Conservation (phyloP, 805 yeast genomes). For the Metschnikowia shivogae region DNA sequence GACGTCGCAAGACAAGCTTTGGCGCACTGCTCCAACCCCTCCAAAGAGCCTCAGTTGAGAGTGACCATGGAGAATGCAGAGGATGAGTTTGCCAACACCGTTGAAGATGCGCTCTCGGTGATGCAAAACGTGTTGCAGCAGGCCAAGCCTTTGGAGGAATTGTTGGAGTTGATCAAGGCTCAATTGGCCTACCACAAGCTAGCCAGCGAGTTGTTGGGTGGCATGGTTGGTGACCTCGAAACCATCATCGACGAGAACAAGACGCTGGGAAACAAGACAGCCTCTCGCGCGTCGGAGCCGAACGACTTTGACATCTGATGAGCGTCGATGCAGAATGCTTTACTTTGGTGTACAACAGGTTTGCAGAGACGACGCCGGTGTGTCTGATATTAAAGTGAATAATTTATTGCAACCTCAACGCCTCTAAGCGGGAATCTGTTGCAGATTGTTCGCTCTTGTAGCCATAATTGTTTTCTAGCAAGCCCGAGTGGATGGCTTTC, state of each 20-base stretch:
- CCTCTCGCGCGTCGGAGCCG: constrained; percentile 14
- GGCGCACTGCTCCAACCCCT: constrained; percentile 37
- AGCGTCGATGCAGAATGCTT: background rate
- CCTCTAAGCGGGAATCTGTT: constrained; percentile 16
- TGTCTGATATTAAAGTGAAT: background rate
- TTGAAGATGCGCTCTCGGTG: constrained; percentile 78
- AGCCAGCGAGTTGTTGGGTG: constrained; percentile 63
- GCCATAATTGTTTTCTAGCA: constrained; percentile 48
- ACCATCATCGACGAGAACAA: constrained; percentile 49
- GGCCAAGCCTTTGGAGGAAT: constrained; percentile 62
- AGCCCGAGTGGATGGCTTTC: constrained; percentile 73
- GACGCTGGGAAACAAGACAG: constrained; percentile 14
- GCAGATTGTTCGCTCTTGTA: constrained; percentile 15
- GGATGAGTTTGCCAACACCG: constrained; percentile 85
- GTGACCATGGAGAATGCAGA: constrained; percentile 79
- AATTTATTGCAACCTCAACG: constrained; percentile 11
- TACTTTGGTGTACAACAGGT: too few species aligned
- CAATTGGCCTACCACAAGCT: constrained; percentile 78
- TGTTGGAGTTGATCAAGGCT: constrained; percentile 67
- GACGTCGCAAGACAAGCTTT: constrained; percentile 65
- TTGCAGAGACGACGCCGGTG: too few species aligned
- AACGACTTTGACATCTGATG: constrained; percentile 26
- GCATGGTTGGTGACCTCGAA: constrained; percentile 62
- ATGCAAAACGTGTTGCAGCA: constrained; percentile 77
- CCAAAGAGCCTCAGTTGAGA: constrained; percentile 66